Evolutionary conservation across 306 rosid genomes (phyloP).

Genomic region (Mimosa bimucronata): DNA sequence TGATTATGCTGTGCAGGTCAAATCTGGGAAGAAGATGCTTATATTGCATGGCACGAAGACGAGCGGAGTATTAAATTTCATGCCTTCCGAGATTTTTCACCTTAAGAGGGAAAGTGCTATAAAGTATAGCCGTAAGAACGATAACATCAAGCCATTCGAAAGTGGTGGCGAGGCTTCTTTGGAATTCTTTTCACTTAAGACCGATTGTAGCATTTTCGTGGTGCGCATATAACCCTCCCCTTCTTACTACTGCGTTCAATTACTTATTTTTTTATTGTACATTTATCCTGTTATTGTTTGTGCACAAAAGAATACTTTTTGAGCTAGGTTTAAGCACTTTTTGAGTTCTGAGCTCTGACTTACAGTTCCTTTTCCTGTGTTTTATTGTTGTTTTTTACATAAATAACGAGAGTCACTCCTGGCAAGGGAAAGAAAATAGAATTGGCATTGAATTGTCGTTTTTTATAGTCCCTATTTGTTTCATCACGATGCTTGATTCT

Average conservation of each 20-base stretch:
- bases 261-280: slow-evolving; percentile 1
- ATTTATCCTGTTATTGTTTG: background rate
- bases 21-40: slow-evolving; percentile 91
- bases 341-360: background rate
- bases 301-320: background rate
- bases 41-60: slow-evolving; percentile 87
- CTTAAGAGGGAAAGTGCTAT: slow-evolving; percentile 68
- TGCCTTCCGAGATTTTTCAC: slow-evolving; percentile 66
- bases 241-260: background rate
- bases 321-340: background rate
- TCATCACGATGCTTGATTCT: background rate
- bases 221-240: slow-evolving; percentile 41
- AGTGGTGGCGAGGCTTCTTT: slow-evolving; percentile 84
- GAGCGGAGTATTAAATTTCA: slow-evolving; percentile 59
- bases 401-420: background rate
- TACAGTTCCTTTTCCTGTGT: background rate
- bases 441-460: background rate
- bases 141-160: slow-evolving; percentile 81
- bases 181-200: slow-evolving; percentile 86
- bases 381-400: background rate
- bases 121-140: slow-evolving; percentile 75
- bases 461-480: background rate
- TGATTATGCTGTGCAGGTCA: slow-evolving; percentile 55
- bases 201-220: slow-evolving; percentile 88
- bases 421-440: background rate